Evolutionary conservation across 495 filamentous ascomycete species (phyloP).

Genomic region (Talaromyces stipitatus): DNA sequence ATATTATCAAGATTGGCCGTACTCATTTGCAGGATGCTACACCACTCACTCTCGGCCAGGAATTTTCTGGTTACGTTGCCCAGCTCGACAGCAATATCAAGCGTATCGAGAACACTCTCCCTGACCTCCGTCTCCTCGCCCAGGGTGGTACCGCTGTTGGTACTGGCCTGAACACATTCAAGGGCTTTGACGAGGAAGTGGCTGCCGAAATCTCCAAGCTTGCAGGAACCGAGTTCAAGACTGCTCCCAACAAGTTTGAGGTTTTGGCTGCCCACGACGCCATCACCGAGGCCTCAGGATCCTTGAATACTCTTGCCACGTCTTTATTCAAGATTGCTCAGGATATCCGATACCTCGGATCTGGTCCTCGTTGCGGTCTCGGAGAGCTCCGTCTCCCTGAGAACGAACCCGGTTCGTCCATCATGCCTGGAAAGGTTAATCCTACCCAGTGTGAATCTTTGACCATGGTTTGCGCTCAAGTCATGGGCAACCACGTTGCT

Average conservation of each 20-base stretch:
- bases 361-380: constrained; percentile 89
- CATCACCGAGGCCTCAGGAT: constrained; percentile 86
- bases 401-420: constrained; percentile 94
- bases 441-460: constrained; percentile 96
- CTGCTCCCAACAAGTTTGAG: constrained; percentile 98
- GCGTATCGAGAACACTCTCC: constrained; percentile 75
- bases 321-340: constrained; percentile 98
- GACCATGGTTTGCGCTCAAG: constrained; percentile 96
- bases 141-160: constrained; percentile 97
- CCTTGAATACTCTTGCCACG: constrained; percentile 84
- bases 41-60: constrained; percentile 90
- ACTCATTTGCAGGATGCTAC: constrained; percentile 98
- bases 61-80: constrained; percentile 95
- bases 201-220: constrained; percentile 84
- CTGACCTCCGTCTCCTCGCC: constrained; percentile 77
- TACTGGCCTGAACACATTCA: constrained; percentile 95
- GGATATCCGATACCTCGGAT: constrained; percentile 94
- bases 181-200: constrained; percentile 89
- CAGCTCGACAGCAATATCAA: constrained; percentile 87
- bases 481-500: constrained; percentile 94
- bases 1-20: constrained; percentile 97
- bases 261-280: constrained; percentile 96
- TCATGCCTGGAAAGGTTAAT: constrained; percentile 99
- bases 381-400: constrained; percentile 89
- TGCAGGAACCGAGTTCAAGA: constrained; percentile 88